Base-by-base conservation (phyloP, 805 yeast species). In the Cyberlindnera americana region DNA sequence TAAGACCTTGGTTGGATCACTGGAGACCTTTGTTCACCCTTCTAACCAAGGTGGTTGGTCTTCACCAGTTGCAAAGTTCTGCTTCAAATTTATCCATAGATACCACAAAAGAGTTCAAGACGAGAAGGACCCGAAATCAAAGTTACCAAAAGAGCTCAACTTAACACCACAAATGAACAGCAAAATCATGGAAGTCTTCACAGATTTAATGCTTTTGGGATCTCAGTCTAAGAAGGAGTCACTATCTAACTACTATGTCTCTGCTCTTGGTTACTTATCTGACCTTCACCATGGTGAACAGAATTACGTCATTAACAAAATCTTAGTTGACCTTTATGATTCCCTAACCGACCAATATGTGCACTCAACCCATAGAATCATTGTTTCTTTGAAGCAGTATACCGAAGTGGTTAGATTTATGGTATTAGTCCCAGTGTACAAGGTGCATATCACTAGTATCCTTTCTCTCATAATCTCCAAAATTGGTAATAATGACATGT, bases 11-110 rank as follows among this genome's bases (percentile, higher is more conserved):
- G 50, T 83, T n/a, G 78, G 78, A 38, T 78, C 95, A 0, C 66
- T 89, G 6, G 82, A 77, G 46, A 85, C 96, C 15, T 86, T 82
- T 61, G 81, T 80, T 3, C 97, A 93, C 59, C 99, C 99, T 6
- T 89, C 98, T 0, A 90, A 90, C 58, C 61, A 70, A n/a, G 98
- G 96, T 0, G 72, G 73, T n/a, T 90, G 98, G 97, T 75, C 95
- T 0, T 61, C 72, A 19, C 66, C 81, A 5, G 74, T 91, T 22
- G 72, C 95, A 1, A 76, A 76, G 41, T 72, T 85, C 19, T 65
- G 84, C n/a, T 71, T 73, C 44, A 73, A 78, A 31, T 63, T 87
- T 37, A 73, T 80, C 0, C 67, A 71, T 35, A 74, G 74, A 47
- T 79, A 77, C 43, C 87, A 81, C 53, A 72, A 74, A 38, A 69